These are phyloP conservation scores for Sporobolomyces roseus DNA, from an alignment of 768 basidiomycete genomes.

Conservation along the genomic window DNA sequence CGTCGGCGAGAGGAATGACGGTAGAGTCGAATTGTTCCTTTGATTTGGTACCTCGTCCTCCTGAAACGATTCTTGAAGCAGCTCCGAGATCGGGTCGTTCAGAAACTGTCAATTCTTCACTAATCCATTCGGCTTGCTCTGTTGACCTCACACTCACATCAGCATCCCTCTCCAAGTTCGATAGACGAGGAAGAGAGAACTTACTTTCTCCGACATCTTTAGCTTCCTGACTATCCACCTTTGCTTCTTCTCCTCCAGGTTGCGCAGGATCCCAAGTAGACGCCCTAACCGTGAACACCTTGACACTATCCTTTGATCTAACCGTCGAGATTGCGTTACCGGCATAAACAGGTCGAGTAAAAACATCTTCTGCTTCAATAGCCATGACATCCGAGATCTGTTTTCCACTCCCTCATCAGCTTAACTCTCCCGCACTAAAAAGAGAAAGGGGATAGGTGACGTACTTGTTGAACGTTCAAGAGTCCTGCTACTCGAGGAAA, in stretches of 20 bases:
- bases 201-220: constrained; percentile 53
- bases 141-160: background rate
- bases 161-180: background rate
- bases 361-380: constrained; percentile 67
- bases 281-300: constrained; percentile 90
- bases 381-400: constrained; percentile 81
- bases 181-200: background rate
- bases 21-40: constrained; percentile 84
- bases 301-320: constrained; percentile 71
- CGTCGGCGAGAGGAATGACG: constrained; percentile 87
- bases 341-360: constrained; percentile 92
- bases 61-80: constrained; percentile 84
- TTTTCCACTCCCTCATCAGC: background rate
- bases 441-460: background rate
- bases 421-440: background rate
- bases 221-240: constrained; percentile 52
- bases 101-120: constrained; percentile 70
- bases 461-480: constrained; percentile 73
- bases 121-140: constrained; percentile 51
- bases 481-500: constrained; percentile 86
- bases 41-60: constrained; percentile 90
- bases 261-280: constrained; percentile 73
- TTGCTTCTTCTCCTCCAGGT: constrained; percentile 49
- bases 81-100: constrained; percentile 87
- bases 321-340: constrained; percentile 96